Conservation (phyloP, 176 grass and related monocot species). For the Eremochloa ophiuroides region DNA sequence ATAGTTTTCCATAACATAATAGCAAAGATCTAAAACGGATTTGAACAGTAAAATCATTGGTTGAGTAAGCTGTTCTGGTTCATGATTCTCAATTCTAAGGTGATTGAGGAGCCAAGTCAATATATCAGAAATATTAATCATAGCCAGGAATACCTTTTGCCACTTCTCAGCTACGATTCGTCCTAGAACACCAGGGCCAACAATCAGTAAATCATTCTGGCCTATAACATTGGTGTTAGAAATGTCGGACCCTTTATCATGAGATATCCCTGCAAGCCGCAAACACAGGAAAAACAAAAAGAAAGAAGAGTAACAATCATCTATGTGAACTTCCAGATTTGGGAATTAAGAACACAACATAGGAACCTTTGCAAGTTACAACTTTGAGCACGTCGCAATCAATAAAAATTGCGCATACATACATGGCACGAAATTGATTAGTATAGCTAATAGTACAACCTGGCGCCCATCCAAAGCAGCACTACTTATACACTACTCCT, state of each 20-base stretch:
- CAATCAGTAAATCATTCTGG: constrained; percentile 73
- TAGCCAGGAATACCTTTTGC: constrained; percentile 46
- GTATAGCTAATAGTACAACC: background rate
- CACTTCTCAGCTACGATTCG: constrained; percentile 75
- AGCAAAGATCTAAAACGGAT: background rate
- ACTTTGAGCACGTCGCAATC: background rate
- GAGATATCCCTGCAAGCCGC: constrained; percentile 19
- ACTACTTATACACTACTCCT: background rate
- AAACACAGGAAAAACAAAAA: background rate
- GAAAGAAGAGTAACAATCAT: background rate
- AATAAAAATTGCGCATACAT: background rate
- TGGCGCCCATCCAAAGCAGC: background rate
- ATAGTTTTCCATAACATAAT: background rate
- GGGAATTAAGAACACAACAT: background rate
- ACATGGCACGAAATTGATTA: too few relatives aligned
- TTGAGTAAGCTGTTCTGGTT: background rate
- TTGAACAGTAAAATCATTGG: background rate
- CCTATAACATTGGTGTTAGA: constrained; percentile 27
- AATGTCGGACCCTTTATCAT: constrained; percentile 23
- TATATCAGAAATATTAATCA: background rate
- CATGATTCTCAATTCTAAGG: background rate
- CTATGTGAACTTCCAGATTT: background rate
- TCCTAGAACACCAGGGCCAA: constrained; percentile 87
- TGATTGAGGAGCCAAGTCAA: background rate
- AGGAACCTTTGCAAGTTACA: background rate